Conservation (phyloP, 2,329 filamentous ascomycete species). For the Hymenoscyphus linearis region DNA sequence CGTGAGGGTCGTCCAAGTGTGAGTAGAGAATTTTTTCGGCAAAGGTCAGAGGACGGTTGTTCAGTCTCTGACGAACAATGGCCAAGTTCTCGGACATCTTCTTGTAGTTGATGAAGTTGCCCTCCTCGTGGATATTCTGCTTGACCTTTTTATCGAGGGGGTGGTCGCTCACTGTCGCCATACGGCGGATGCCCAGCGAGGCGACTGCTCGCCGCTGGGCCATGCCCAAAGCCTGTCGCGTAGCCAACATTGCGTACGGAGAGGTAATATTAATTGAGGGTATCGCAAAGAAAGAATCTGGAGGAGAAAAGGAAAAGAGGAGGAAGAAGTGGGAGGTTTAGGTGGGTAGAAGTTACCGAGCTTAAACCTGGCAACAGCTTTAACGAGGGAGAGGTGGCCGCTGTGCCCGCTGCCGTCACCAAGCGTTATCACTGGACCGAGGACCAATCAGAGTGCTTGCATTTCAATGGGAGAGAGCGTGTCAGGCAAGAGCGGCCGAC, state of each 20-base stretch:
- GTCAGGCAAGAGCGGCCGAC: not conserved
- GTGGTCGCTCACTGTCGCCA: slow-evolving; percentile 83
- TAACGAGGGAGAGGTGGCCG: not conserved
- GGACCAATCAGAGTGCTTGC: not conserved
- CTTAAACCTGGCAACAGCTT: slow-evolving; percentile 6
- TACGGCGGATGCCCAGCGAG: slow-evolving; percentile 60
- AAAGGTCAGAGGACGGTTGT: slow-evolving; percentile 91
- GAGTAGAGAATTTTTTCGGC: slow-evolving; percentile 99
- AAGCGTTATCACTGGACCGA: not conserved
- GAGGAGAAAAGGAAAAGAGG: slow-evolving; percentile 12
- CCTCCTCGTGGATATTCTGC: slow-evolving; percentile 95
- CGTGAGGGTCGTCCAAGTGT: slow-evolving; percentile 93
- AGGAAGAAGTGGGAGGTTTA: slow-evolving; percentile 10
- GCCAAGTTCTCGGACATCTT: slow-evolving; percentile 98
- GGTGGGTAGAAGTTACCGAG: slow-evolving; percentile 6
- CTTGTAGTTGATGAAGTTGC: slow-evolving; percentile 98
- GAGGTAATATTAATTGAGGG: slow-evolving; percentile 13
- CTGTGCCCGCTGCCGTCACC: not conserved
- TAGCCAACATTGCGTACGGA: slow-evolving; percentile 56
- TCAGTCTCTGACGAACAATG: slow-evolving; percentile 83
- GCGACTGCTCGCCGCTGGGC: slow-evolving; percentile 56
- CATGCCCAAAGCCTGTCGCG: slow-evolving; percentile 63
- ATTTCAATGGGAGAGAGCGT: not conserved
- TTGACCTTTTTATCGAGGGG: slow-evolving; percentile 92
- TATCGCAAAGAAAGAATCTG: slow-evolving; percentile 6